Evolutionary conservation across 495 filamentous ascomycete genomes (phyloP).

Genomic region (Penicillium lagena): DNA sequence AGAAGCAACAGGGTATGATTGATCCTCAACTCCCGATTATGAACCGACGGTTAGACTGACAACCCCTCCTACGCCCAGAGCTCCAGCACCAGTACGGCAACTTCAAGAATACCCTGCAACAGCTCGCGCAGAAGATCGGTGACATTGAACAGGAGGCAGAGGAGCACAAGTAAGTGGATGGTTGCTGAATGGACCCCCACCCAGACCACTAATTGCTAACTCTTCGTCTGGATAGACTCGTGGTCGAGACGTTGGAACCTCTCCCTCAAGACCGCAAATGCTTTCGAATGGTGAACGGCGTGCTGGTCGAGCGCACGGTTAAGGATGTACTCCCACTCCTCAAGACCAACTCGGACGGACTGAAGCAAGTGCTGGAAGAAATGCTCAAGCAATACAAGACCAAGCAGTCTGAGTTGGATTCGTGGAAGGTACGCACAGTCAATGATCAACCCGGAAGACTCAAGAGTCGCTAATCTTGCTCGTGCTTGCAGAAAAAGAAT

Average conservation of each 20-base stretch:
- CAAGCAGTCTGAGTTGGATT: slow-evolving; percentile 93
- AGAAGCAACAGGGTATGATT: slow-evolving; percentile 78
- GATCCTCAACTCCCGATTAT: not conserved
- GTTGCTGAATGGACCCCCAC: not conserved
- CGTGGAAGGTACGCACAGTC: slow-evolving; percentile 79
- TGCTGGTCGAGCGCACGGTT: slow-evolving; percentile 89
- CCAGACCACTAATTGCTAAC: no score
- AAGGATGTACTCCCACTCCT: slow-evolving; percentile 85
- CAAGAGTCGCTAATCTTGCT: slow-evolving; percentile 12
- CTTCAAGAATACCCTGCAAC: slow-evolving; percentile 93
- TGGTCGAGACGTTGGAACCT: slow-evolving; percentile 86
- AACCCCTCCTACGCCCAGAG: slow-evolving; percentile 47
- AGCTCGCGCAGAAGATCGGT: slow-evolving; percentile 90
- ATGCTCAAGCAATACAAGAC: slow-evolving; percentile 94
- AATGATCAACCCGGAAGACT: slow-evolving; percentile 5
- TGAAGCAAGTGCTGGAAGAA: slow-evolving; percentile 95
- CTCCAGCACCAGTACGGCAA: slow-evolving; percentile 89
- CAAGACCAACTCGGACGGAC: slow-evolving; percentile 87
- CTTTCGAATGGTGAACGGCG: slow-evolving; percentile 98
- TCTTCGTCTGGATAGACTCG: slow-evolving; percentile 54
- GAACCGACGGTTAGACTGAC: slow-evolving; percentile 3
- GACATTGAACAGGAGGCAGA: slow-evolving; percentile 95
- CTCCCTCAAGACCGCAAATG: slow-evolving; percentile 85
- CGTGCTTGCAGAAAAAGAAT: slow-evolving; percentile 79
- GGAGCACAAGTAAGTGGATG: slow-evolving; percentile 82